These are phyloP conservation scores for Paragyromitra xinjiangensis DNA, from an alignment of 495 filamentous ascomycete genomes.

Conservation along the genomic window DNA sequence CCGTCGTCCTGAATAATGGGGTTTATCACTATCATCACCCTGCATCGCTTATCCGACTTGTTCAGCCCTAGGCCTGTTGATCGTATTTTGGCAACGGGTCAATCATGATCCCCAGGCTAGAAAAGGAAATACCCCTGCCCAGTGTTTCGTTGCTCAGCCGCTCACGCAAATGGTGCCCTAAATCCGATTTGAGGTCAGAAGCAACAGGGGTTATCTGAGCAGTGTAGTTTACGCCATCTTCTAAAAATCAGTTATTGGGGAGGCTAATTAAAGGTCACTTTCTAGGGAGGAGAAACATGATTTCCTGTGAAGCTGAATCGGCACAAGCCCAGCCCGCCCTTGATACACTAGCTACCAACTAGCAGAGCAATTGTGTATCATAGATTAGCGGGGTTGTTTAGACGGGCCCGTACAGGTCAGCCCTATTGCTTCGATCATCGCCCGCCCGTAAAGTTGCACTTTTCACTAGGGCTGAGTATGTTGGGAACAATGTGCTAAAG, in stretches of 20 bases:
- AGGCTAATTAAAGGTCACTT: neutral
- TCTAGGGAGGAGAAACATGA: neutral
- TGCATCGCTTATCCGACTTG: neutral
- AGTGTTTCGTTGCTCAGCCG: neutral
- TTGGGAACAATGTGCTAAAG: neutral
- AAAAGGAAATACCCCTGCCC: neutral
- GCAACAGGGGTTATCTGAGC: neutral
- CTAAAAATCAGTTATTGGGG: neutral
- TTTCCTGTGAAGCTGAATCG: no score
- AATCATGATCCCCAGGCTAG: neutral
- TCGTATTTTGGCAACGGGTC: neutral
- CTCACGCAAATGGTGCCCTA: neutral
- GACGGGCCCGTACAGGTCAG: neutral
- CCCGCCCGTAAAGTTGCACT: neutral
- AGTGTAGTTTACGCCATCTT: neutral
- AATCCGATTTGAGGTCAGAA: neutral
- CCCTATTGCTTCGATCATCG: neutral
- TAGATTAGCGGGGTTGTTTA: neutral
- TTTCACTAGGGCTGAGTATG: neutral
- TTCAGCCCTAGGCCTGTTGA: slow-evolving; percentile 1
- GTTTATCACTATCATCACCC: neutral
- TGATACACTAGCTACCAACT: no score
- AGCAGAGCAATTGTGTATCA: neutral
- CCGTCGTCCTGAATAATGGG: neutral
- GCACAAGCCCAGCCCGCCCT: no score